Evolutionary conservation across 192 early-diverging fungal species (phyloP), one percentile per base, ranked within the genome.

Genomic region (Paraglomus occultum): DNA sequence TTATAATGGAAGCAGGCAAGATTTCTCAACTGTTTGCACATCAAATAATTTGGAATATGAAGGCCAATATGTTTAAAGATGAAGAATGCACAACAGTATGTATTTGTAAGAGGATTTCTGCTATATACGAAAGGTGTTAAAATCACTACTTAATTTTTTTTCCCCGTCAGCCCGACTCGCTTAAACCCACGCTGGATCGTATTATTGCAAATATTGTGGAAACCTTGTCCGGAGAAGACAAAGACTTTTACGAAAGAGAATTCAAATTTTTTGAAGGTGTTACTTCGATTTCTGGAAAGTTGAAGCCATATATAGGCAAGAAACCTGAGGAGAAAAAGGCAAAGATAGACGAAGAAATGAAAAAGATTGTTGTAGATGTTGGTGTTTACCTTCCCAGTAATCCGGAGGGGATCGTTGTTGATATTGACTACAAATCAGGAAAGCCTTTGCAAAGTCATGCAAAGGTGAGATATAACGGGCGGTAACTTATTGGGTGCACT

Each of bases 41-140:
- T 79, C 97, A 99, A 82, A 98, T 99, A 58, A 96, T 99, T 57
- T 99, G 97, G 97, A 99, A 99, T 77, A 99, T 99, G 97, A 91
- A 97, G 23, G 97, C 97, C 54, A 99, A 99, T 80, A 95, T 80
- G 79, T 80, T 64, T 70, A 80, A 77, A 74, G 79, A 80, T 70
- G 76, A 80, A 67, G 73, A 77, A 72, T 71, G 66, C 17, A 49
- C 62, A 18, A 66, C 77, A 40, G 67, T 70, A 59, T 49, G 43
- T 38, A 9, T 66, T 47, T 39, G 8, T 38, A 47, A 48, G 38
- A 44, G 64, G 2, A 64, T 57, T 44, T 4, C 42, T 74, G 20
- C 80, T 4, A 71, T 71, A 23, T 22, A 9, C 42, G 18, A 10
- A 54, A 66, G 8, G 14, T 5, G 64, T 63, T 52, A 60, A 22